Evolutionary conservation across 1,284 basidiomycete genomes (phyloP), one percentile per base, ranked within the genome.

Genomic region (Moniliella sp.): DNA sequence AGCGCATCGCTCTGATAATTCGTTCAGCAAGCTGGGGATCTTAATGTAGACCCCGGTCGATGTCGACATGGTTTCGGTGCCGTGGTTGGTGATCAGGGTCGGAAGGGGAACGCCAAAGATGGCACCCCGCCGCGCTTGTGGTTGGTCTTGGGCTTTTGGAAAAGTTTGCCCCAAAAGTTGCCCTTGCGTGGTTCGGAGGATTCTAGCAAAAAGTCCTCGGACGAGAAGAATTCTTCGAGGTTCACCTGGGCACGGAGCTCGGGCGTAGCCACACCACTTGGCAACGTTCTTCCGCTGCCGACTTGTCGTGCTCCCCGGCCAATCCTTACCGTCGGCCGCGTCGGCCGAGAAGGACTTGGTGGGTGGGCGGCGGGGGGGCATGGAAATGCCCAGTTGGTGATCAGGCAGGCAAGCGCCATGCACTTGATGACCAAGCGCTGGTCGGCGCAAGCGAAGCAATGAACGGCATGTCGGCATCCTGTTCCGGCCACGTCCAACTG

Each of bases 101-200:
- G 97, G 91, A 37, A 99, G 69, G 4, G 83, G 82, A 34, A 94
- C 74, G 32, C 81, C 76, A 61, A 99, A 97, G 18, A 88, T 76
- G 43, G 84, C 48, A 35, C 58, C 58, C 41, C 55, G 56, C 39
- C 55, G 40, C 52, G 53, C 34, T 54, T 46, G 42, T 91, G 84
- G 50, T 83, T 77, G 41, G 74, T 73, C 28, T 72, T 73, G 15
- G 45, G 45, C n/a, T 70, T 73, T 62, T 94, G 93, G 68, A 97
- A 94, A 18, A 94, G 61, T 64, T 86, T 84, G 48, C 81, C 80
- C 86, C 86, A 97, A 65, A 93, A 93, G 19, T 79, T 80, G 45
- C 73, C 75, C 68, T 91, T 93, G 66, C 91, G 79, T 23, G 68
- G 69, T 61, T 94, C 86, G 27, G 97, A 74, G 52, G 93, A 67